Conservation (phyloP, 331 rosid species). For the Prunus yedoensis region DNA sequence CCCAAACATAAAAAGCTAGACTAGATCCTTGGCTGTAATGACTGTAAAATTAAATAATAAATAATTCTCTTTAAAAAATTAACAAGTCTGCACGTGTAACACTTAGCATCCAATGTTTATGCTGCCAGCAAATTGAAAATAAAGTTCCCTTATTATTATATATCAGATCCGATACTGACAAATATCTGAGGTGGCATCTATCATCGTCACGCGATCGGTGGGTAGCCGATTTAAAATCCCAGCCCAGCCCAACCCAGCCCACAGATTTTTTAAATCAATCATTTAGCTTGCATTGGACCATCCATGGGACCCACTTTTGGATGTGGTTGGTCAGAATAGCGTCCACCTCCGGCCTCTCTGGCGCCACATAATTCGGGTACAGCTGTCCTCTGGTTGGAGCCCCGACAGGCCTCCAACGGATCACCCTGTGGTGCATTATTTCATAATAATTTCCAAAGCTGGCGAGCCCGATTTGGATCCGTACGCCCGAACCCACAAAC, state of each 20-base stretch:
- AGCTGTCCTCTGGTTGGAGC: conserved; percentile 25
- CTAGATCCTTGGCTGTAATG: too few relatives aligned
- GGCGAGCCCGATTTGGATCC: not conserved
- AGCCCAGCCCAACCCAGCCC: not conserved
- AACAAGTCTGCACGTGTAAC: conserved; percentile 13
- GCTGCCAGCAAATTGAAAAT: not conserved
- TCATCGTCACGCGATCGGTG: not conserved
- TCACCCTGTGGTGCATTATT: not conserved
- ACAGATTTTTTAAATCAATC: not conserved
- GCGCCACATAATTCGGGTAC: not conserved
- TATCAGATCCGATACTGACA: conserved; percentile 8
- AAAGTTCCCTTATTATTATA: not conserved
- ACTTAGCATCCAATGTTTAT: not conserved
- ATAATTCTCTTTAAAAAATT: too few relatives aligned
- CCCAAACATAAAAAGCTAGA: too few relatives aligned
- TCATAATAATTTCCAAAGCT: not conserved
- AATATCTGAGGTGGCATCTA: conserved; percentile 11
- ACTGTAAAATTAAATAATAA: too few relatives aligned
- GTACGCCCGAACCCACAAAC: not conserved
- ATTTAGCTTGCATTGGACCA: not conserved
- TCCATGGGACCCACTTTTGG: conserved; percentile 13
- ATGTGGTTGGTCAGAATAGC: conserved; percentile 13
- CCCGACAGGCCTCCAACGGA: conserved; percentile 14
- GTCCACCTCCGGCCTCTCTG: conserved; percentile 12
- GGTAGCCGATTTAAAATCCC: not conserved